These are phyloP conservation scores for Agarophyton chilense DNA, from an alignment of 23 red algal genomes.

Conservation along the genomic window DNA sequence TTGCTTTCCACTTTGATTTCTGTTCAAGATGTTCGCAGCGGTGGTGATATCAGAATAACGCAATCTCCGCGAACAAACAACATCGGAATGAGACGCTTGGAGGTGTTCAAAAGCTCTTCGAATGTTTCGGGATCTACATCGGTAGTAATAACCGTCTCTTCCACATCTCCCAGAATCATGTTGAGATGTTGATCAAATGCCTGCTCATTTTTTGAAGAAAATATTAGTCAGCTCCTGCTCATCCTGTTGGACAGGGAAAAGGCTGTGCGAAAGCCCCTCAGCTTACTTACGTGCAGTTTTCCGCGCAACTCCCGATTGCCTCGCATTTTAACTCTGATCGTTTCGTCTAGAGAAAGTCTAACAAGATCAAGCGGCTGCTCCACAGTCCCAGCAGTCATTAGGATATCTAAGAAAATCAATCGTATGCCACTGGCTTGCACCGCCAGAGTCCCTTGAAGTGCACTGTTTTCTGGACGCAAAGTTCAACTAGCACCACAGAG, in stretches of 20 bases:
- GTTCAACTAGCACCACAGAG: no score
- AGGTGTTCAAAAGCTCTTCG: slow-evolving; percentile 87
- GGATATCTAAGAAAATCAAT: neutral
- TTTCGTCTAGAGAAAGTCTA: slow-evolving; percentile 90
- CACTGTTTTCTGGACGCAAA: neutral
- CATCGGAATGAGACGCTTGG: slow-evolving; percentile 83
- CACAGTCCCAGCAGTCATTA: slow-evolving; percentile 30
- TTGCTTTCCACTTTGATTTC: no score
- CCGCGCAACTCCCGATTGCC: slow-evolving; percentile 92
- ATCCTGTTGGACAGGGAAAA: neutral
- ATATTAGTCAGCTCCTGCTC: no score
- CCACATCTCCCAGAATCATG: slow-evolving; percentile 92
- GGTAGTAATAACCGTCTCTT: slow-evolving; percentile 82
- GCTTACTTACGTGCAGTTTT: slow-evolving; percentile 88
- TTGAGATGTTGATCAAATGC: slow-evolving; percentile 99
- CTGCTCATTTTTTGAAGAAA: no score
- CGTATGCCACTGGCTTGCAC: no score
- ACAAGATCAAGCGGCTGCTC: slow-evolving; percentile 92
- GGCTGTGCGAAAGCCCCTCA: no score
- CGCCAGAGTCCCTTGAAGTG: neutral
- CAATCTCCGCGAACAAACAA: slow-evolving; percentile 97
- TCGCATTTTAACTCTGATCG: slow-evolving; percentile 88
- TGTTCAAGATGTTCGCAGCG: slow-evolving; percentile 76
- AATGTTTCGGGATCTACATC: slow-evolving; percentile 96
- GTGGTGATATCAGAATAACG: slow-evolving; percentile 91